Conservation (phyloP, 192 early-diverging fungal species). For the Umbelopsis sp. region DNA sequence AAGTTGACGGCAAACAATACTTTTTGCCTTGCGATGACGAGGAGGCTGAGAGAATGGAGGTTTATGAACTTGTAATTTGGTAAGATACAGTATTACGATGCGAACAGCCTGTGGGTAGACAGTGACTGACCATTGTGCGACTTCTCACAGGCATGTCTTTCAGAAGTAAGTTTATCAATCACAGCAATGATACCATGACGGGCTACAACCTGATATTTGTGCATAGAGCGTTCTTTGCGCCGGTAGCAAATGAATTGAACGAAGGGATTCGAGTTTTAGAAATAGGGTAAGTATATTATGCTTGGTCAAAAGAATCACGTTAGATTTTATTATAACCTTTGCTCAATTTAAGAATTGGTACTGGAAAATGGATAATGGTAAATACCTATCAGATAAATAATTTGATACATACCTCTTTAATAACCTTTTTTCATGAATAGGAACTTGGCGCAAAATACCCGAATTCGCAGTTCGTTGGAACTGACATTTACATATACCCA, state of each 20-base stretch:
- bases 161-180: conserved; percentile 1
- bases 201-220: neutral
- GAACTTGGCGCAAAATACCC: conserved; percentile 34
- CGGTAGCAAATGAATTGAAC: conserved; percentile 30
- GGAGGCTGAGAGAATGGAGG: conserved; percentile 37
- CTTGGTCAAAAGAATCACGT: neutral
- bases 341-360: conserved; percentile 26
- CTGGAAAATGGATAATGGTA: conserved; percentile 41
- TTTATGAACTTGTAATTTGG: conserved; percentile 13
- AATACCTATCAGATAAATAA: too few species aligned
- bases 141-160: conserved; percentile 3
- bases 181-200: neutral
- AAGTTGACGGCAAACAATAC: conserved; percentile 13
- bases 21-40: conserved; percentile 41
- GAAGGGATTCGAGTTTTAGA: conserved; percentile 32
- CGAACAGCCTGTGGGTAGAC: neutral
- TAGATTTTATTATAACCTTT: neutral
- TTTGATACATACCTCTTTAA: too few species aligned
- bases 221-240: conserved; percentile 23
- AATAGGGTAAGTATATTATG: conserved; percentile 23
- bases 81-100: neutral
- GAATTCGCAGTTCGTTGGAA: conserved; percentile 41
- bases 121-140: neutral
- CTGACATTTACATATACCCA: conserved; percentile 41
- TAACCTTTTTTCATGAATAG: too few species aligned